Percentiles rank a stretch among this genome's conserved stretches.
Evolutionary conservation across 257 asterid genomes (phyloP).

Genomic region (Rehmannia glutinosa): DNA sequence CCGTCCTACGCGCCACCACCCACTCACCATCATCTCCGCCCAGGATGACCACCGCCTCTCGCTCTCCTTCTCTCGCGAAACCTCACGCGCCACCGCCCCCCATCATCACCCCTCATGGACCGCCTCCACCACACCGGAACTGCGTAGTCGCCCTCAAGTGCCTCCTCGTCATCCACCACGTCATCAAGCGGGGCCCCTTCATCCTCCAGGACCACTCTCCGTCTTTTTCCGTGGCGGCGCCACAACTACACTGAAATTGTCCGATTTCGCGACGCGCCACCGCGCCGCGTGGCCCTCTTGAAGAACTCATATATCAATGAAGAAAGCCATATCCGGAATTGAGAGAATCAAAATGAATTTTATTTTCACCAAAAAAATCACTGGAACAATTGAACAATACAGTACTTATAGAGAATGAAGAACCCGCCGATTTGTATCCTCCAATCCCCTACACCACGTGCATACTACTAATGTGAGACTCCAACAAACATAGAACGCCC

Average conservation of each 20-base stretch:
- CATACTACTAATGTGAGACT: no score
- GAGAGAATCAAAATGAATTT: no score
- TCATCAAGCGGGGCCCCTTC: slow-evolving; percentile 74
- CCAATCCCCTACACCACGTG: no score
- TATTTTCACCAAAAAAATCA: no score
- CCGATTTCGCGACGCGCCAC: no score
- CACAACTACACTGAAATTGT: slow-evolving; percentile 62
- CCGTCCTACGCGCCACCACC: slow-evolving; percentile 75
- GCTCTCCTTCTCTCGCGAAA: slow-evolving; percentile 54
- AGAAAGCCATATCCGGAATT: no score
- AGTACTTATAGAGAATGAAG: no score
- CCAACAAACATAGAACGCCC: no score
- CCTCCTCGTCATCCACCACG: slow-evolving; percentile 54
- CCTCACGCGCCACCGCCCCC: slow-evolving; percentile 74
- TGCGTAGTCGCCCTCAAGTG: slow-evolving; percentile 71
- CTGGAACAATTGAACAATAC: no score
- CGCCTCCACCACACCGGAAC: slow-evolving; percentile 73
- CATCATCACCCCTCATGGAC: slow-evolving; percentile 58
- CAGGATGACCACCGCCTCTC: slow-evolving; percentile 46
- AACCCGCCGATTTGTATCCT: no score
- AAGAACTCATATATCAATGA: no score
- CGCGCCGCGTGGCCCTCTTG: no score
- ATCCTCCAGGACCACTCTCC: slow-evolving; percentile 82
- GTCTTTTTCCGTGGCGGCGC: slow-evolving; percentile 56
- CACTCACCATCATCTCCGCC: slow-evolving; percentile 59